phyloP scores from a whole-genome alignment of 2,329 filamentous ascomycete species.

The Colletotrichum lentis region DNA sequence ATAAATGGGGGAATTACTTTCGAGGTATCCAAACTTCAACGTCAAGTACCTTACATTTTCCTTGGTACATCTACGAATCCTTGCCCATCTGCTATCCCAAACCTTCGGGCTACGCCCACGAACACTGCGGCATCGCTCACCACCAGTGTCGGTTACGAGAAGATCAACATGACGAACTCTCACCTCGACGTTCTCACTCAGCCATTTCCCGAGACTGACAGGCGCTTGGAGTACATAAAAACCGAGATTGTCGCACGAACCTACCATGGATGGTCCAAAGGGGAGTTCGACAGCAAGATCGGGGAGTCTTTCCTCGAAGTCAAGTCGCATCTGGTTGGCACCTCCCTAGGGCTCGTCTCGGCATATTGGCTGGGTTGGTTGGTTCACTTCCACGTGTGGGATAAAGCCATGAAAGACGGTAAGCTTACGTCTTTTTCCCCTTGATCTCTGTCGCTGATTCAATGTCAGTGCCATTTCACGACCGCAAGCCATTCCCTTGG shows the following conservation, averaged over 20 bases:
- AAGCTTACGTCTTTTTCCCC: background rate
- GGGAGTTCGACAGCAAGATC: background rate
- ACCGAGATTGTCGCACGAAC: background rate
- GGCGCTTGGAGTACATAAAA: background rate
- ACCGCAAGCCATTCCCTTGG: background rate
- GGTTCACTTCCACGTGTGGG: background rate
- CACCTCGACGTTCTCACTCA: background rate
- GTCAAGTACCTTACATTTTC: background rate
- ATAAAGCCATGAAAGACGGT: background rate
- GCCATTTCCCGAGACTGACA: background rate
- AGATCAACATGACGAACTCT: background rate
- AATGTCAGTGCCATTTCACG: background rate
- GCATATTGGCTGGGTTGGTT: background rate
- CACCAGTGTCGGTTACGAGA: background rate
- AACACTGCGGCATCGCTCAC: background rate
- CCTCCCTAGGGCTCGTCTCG: background rate
- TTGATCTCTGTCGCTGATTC: background rate
- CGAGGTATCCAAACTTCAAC: background rate
- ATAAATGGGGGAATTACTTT: background rate
- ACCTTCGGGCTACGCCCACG: background rate
- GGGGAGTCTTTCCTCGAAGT: background rate
- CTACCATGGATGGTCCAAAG: background rate
- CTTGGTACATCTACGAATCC: background rate
- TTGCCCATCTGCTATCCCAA: background rate
- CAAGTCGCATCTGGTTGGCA: background rate